A percentile compares a stretch with the other conserved stretches of the same genome.
phyloP scores from a whole-genome alignment of 805 yeast species.

The Torulaspora microellipsoides region DNA sequence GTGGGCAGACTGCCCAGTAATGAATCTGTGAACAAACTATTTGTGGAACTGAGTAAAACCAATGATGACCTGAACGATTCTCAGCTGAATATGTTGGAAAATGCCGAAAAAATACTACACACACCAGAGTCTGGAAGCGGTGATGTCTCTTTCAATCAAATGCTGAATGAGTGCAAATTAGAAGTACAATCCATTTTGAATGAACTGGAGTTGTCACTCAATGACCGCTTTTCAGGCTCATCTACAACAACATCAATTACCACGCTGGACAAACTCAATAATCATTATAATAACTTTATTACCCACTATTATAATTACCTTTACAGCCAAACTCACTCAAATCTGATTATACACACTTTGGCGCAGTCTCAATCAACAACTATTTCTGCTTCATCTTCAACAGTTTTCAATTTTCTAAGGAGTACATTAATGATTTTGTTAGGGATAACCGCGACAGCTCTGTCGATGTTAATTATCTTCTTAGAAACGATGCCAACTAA shows the following conservation, averaged over 20 bases:
- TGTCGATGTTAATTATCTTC: constrained; percentile 20
- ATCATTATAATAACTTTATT: constrained; percentile 27
- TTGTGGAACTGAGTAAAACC: constrained; percentile 29
- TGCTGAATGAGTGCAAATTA: constrained; percentile 25
- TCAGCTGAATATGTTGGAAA: constrained; percentile 26
- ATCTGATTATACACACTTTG: constrained; percentile 26
- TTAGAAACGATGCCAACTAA: constrained; percentile 27
- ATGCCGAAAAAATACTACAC: constrained; percentile 23
- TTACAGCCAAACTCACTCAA: constrained; percentile 25
- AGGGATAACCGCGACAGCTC: constrained; percentile 14
- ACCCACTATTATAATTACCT: constrained; percentile 30
- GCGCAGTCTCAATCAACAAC: constrained; percentile 23
- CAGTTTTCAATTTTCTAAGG: constrained; percentile 3
- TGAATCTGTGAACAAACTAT: constrained; percentile 22
- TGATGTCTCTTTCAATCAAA: constrained; percentile 23
- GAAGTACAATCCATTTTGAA: constrained; percentile 25
- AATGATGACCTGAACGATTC: constrained; percentile 33
- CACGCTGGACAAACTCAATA: constrained; percentile 25
- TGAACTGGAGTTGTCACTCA: constrained; percentile 15
- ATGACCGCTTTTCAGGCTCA: constrained; percentile 8
- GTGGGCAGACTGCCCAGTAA: constrained; percentile 12
- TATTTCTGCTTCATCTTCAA: constrained; percentile 11
- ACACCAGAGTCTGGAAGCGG: constrained; percentile 19
- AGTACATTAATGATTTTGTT: constrained; percentile 7
- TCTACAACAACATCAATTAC: constrained; percentile 6